Base-by-base conservation (phyloP, 1,284 basidiomycete species). In the Sanguinoderma infundibulare region DNA sequence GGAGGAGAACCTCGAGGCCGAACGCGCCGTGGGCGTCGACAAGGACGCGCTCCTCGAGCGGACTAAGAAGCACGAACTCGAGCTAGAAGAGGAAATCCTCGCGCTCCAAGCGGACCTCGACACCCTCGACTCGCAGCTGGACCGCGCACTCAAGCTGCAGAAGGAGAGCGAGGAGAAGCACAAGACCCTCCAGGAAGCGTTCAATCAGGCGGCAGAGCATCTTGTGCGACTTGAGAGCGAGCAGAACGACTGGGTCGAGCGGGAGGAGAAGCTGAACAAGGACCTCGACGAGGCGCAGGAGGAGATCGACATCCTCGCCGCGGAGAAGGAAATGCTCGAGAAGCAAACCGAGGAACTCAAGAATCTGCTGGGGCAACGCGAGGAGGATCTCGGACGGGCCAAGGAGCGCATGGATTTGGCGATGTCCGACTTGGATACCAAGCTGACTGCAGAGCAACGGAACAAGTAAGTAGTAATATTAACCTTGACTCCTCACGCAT, bases 31-130 rank as follows among this genome's bases (percentile, higher is more conserved):
- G 14, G 85, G 86, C 5, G 69, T 93, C 32, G 95, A 98, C 75
- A 96, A 97, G 75, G 94, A 98, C 66, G 78, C 85, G 12, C 81
- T 95, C n/a, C 82, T 98, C 1, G 89, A 93, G 59, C 83, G 95
- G 35, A 92, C 90, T 73, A 96, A 96, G 79, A 88, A 89, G 68
- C 87, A 89, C 35, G 95, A 98, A 73, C 81, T 83, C 22, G 89
- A 95, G 63, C 81, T 98, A 2, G 89, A 94, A 69, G 95, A 98
- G 60, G 95, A 97, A 68, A 83, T 96, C 12, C 79, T 82, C 1
- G 87, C 90, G 1, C 78, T 98, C 24, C 94, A 97, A 69, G 80
- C 82, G 3, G 95, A 98, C 69, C 81, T 98, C 50, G 94, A 96
- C 59, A 83, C 87, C 5, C 81, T 98, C 20, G 95, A 96, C 69